phyloP scores from a whole-genome alignment of 164 flowering plant species.

The Piper betle region DNA sequence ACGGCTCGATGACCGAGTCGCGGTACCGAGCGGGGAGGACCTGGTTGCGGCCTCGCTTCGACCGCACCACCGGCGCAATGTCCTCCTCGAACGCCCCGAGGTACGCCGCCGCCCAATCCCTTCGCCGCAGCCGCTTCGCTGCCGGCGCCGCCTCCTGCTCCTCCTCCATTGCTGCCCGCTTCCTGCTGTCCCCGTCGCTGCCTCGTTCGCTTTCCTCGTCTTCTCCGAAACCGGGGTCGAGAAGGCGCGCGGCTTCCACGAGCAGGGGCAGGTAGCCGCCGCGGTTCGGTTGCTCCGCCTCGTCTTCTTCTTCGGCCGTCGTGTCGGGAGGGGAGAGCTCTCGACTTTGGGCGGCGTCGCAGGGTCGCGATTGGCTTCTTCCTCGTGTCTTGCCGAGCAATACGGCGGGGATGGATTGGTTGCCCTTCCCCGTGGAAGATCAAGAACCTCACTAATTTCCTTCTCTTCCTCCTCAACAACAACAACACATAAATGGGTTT shows the following conservation, averaged over 20 bases:
- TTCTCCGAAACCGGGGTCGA: background rate
- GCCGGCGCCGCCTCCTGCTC: background rate
- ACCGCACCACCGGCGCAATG: conserved; percentile 26
- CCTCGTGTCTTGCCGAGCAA: background rate
- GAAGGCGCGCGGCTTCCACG: background rate
- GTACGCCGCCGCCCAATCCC: conserved; percentile 6
- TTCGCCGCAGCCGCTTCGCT: conserved; percentile 9
- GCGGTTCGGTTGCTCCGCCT: background rate
- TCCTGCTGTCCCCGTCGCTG: background rate
- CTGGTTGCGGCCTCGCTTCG: conserved; percentile 38
- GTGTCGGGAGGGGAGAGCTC: background rate
- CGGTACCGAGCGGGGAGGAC: conserved; percentile 32
- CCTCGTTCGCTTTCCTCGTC: background rate
- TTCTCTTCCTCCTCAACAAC: background rate
- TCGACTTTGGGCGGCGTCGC: background rate
- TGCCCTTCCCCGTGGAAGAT: background rate
- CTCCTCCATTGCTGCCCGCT: background rate
- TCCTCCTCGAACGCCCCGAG: conserved; percentile 14
- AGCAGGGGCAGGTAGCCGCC: background rate
- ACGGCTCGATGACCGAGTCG: conserved; percentile 40
- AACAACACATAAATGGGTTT: background rate
- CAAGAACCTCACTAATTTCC: background rate
- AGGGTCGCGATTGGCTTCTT: background rate
- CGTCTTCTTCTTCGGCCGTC: background rate
- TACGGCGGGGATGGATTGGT: background rate